Base-by-base conservation (phyloP, 73 alveolate species). In the Paramecium pentaurelia region DNA sequence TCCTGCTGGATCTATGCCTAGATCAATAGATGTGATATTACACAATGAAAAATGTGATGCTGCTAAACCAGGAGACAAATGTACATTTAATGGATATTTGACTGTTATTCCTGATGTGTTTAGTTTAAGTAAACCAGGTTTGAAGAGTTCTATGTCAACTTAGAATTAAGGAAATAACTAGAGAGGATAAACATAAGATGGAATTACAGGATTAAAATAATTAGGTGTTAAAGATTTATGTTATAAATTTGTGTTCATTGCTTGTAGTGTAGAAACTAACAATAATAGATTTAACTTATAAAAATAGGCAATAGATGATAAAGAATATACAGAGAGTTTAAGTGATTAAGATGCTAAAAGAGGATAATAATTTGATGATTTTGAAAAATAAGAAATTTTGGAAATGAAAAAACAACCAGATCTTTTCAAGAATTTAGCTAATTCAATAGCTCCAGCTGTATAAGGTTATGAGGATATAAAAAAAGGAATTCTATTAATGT, bases 1-100 rank as follows among this genome's bases (percentile, higher is more conserved):
- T 58, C 99, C 99, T 32, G 98, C 99, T 6, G 99, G 99, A 1
- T 96, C 99, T 25, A 99, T 99, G 99, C 99, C 99, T 10, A 93
- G 99, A 85, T 96, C 99, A 54, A 97, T 99, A 71, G 99, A 99
- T 93, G 98, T 99, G 20, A 97, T 99, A 16, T 95, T 98, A 49
- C 95, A 99, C 71, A 96, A 97, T 64, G 99, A 97, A 90, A 93
- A 96, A 60, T 98, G 95, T 58, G 99, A 98, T 93, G 71, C 95
- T 60, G 99, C 99, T 12, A 95, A 98, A 96, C 99, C 99, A 58
- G 99, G 99, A 71, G 99, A 97, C 83, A 96, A 95, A 84, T 93
- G 97, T 54, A 93, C 95, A 64, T 97, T 97, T 87, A 96, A 97
- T 11, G 97, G 97, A 8, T 94, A 92, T 30, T 86, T 92, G 49